phyloP scores from a whole-genome alignment of 2,329 filamentous ascomycete genomes.

The Colletotrichum euphorbiae region DNA sequence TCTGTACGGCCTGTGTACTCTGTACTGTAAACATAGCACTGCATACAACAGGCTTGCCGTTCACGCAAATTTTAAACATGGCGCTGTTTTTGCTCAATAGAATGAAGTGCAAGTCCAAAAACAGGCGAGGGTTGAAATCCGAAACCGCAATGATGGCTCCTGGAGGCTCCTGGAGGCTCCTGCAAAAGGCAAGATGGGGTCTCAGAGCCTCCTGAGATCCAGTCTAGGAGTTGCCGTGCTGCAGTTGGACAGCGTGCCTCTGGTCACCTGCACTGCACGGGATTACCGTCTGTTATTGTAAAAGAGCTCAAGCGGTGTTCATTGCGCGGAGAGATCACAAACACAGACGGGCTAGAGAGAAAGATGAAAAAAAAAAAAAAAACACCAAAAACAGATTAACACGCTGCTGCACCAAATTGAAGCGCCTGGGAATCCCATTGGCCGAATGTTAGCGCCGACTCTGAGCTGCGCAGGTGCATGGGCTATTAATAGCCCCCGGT shows the following conservation, averaged over 20 bases:
- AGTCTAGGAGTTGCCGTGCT: neutral
- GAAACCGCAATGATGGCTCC: slow-evolving; percentile 15
- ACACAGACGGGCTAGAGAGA: neutral
- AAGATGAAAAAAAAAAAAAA: neutral
- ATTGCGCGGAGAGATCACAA: neutral
- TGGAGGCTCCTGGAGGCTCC: slow-evolving; percentile 12
- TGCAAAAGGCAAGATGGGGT: neutral
- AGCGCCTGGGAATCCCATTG: slow-evolving; percentile 23
- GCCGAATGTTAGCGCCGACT: slow-evolving; percentile 34
- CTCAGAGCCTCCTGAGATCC: neutral
- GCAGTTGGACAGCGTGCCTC: neutral
- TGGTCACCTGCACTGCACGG: too few relatives aligned
- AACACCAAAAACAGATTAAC: slow-evolving; percentile 20
- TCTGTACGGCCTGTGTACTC: neutral
- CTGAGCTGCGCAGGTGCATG: slow-evolving; percentile 18
- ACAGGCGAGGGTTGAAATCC: slow-evolving; percentile 4
- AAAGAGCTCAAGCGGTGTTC: neutral
- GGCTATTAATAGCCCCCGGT: slow-evolving; percentile 39
- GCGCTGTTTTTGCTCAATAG: neutral
- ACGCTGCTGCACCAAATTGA: slow-evolving; percentile 24
- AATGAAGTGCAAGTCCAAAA: slow-evolving; percentile 17
- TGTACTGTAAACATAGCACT: slow-evolving; percentile 12
- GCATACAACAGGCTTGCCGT: slow-evolving; percentile 4
- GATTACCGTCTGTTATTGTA: neutral
- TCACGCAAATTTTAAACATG: slow-evolving; percentile 9